Evolutionary conservation across 1,284 basidiomycete genomes (phyloP), one percentile per base, ranked within the genome.

Genomic region (Cerioporus squamosus): DNA sequence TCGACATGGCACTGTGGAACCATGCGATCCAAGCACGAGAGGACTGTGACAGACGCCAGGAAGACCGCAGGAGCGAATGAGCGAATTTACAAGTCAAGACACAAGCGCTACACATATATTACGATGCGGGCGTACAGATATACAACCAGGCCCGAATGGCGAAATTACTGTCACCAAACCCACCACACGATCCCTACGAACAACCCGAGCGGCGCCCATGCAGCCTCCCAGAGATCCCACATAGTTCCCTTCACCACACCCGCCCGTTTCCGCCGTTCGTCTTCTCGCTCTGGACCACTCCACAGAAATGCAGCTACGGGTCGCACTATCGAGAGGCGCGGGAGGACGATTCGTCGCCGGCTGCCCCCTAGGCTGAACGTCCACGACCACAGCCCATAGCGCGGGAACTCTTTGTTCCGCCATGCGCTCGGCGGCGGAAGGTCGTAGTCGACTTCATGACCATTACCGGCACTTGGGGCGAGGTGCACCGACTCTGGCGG

Each of bases 1-100:
- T 87, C 59, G 78, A 79, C 59, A 63, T 83, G 59, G 65, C 66
- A n/a, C 49, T 78, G 29, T 84, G 81, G 82, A 76, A 79, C 53
- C 64, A 50, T 26, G 75, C 73, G 6, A 72, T 79, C 18, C 70
- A 72, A 24, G 55, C 53, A 10, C 57, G 49, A 18, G 62, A 62
- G 36, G 59, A 54, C n/a, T 36, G 46, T 10, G 29, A 29, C 29
- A 29, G 29, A 29, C 29, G 29, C 29, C 29, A 26, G 15, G 52
- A 54, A 17, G 24, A 17, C 24, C 20, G 23, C n/a, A 5, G 42
- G 23, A 33, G 8, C 23, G 15, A 12, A 5, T 8, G 22, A 17
- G 42, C 38, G 20, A 23, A 31, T 9, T 5, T 29, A 6, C 26
- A 29, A 29, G 23, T 5, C 36, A 36, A 36, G 33, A 36, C 5